Evolutionary conservation across 768 basidiomycete species (phyloP).

Genomic region (Lentinula lateritia): DNA sequence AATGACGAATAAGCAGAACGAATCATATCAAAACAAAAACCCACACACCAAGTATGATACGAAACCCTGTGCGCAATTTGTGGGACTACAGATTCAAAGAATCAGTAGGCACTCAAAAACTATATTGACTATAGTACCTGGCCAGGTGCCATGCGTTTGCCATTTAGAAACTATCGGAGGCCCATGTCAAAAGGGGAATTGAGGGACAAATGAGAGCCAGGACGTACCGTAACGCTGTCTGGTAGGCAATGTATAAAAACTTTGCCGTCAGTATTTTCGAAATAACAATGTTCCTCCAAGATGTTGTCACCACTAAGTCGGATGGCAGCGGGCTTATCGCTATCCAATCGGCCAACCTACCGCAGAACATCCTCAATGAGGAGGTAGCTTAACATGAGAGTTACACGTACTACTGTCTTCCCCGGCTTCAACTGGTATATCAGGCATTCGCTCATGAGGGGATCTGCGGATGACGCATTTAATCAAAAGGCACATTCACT

Average conservation of each 20-base stretch:
- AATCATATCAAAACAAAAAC: not conserved
- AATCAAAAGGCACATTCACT: not conserved
- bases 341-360: constrained; percentile 86
- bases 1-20: not conserved
- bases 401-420: constrained; percentile 56
- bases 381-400: not conserved
- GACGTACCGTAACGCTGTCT: constrained; percentile 76
- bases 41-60: constrained; percentile 85
- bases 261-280: constrained; percentile 81
- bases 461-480: constrained; percentile 47
- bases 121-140: constrained; percentile 45
- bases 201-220: not conserved
- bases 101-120: not conserved
- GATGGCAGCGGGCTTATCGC: constrained; percentile 77
- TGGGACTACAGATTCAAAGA: constrained; percentile 41
- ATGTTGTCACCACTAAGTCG: constrained; percentile 91
- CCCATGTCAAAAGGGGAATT: not conserved
- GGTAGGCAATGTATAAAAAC: constrained; percentile 78
- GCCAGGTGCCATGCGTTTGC: constrained; percentile 74
- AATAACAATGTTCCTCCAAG: constrained; percentile 85
- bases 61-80: constrained; percentile 89
- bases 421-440: constrained; percentile 91
- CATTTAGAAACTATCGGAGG: constrained; percentile 77
- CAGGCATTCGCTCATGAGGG: constrained; percentile 93
- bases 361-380: not conserved